Evolutionary conservation across 2,329 filamentous ascomycete genomes (phyloP).

Genomic region (Elsinoe fawcettii): DNA sequence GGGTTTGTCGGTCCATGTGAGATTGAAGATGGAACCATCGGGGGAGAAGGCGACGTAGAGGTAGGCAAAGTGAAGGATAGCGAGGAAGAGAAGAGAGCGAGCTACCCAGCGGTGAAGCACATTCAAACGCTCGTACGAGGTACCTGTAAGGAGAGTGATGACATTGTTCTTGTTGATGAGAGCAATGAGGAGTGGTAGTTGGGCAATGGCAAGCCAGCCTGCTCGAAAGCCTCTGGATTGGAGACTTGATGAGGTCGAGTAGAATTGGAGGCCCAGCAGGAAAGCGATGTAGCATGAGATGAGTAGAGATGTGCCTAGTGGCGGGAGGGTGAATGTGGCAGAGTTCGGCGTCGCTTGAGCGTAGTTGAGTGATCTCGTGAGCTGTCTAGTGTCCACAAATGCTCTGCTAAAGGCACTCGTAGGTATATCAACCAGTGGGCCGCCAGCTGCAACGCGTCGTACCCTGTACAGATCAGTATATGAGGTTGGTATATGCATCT

Average conservation of each 20-base stretch:
- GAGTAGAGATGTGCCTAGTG: constrained; percentile 23
- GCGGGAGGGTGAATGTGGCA: constrained; percentile 22
- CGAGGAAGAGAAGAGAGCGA: constrained; percentile 26
- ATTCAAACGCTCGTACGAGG: constrained; percentile 30
- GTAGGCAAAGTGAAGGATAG: constrained; percentile 27
- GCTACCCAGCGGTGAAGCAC: constrained; percentile 32
- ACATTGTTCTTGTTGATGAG: constrained; percentile 35
- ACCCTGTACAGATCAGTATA: neutral
- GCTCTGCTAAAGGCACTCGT: neutral
- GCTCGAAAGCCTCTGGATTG: constrained; percentile 28
- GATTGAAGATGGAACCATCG: constrained; percentile 17
- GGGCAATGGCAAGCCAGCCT: constrained; percentile 31
- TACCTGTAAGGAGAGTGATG: constrained; percentile 26
- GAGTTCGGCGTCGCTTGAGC: neutral
- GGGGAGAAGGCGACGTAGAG: constrained; percentile 22
- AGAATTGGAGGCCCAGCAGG: constrained; percentile 25
- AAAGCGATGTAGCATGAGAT: constrained; percentile 23
- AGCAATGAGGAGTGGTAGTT: constrained; percentile 33
- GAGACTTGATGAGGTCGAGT: constrained; percentile 21
- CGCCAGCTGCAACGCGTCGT: neutral
- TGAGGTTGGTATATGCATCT: too few species aligned
- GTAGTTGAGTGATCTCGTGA: neutral
- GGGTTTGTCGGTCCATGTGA: constrained; percentile 23
- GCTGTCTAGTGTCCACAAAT: neutral
- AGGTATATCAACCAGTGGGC: neutral